A percentile compares a stretch with the other conserved stretches of the same genome.
Conservation (phyloP, 306 rosid species). For the Lathyrus oleraceus region DNA sequence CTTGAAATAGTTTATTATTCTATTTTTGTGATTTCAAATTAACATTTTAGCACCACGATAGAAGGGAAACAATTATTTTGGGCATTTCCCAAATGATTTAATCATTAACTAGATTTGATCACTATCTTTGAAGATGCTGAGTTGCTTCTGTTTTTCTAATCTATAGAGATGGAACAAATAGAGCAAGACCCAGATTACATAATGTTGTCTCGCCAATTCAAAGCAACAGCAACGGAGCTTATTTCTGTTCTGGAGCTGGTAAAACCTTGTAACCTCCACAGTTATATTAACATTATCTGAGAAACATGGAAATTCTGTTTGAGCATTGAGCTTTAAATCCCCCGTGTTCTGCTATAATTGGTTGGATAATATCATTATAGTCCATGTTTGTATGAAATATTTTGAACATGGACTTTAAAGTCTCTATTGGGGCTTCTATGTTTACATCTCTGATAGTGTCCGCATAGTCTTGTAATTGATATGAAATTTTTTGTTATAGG, state of each 20-base stretch:
- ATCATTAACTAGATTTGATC: conserved; percentile 33
- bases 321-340: conserved; percentile 16
- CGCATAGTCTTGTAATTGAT: background rate
- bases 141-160: conserved; percentile 46
- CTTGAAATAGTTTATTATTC: conserved; percentile 32
- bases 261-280: conserved; percentile 28
- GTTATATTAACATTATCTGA: conserved; percentile 21
- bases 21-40: conserved; percentile 13
- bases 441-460: conserved; percentile 8
- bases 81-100: conserved; percentile 21
- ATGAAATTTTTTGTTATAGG: conserved; percentile 6
- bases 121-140: conserved; percentile 42
- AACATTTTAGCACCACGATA: conserved; percentile 6
- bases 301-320: conserved; percentile 31
- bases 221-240: conserved; percentile 91
- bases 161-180: conserved; percentile 87
- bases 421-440: conserved; percentile 6
- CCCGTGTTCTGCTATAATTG: conserved; percentile 5
- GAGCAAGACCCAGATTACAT: conserved; percentile 96
- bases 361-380: background rate
- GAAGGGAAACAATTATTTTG: conserved; percentile 7
- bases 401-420: background rate
- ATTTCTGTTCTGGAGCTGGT: conserved; percentile 98
- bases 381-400: background rate
- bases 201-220: conserved; percentile 86